phyloP scores from a whole-genome alignment of 2,329 filamentous ascomycete genomes.

The Ceratocystis cubensis region DNA sequence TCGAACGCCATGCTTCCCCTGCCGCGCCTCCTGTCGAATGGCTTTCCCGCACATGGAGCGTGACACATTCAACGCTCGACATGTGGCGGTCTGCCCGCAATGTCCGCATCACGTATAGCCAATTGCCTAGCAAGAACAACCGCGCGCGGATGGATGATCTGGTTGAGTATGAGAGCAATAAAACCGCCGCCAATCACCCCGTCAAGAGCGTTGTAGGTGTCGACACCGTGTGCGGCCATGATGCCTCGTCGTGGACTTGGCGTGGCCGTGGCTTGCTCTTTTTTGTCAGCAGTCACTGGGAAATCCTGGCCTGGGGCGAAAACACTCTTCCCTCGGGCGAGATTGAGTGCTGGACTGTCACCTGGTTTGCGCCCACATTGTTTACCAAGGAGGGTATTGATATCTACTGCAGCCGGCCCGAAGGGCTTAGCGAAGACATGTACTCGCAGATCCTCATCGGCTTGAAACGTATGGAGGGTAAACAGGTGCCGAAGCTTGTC shows the following conservation, averaged over 20 bases:
- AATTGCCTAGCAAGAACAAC: constrained; percentile 35
- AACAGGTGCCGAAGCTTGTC: constrained; percentile 41
- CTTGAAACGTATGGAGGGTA: constrained; percentile 36
- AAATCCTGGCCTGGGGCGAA: constrained; percentile 65
- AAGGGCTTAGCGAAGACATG: constrained; percentile 47
- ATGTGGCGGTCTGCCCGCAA: constrained; percentile 76
- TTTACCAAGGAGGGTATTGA: constrained; percentile 77
- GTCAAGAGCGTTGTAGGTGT: constrained; percentile 52
- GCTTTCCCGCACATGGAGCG: constrained; percentile 56
- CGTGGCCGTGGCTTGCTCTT: constrained; percentile 61
- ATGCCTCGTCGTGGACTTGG: constrained; percentile 54
- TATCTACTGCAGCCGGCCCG: constrained; percentile 54
- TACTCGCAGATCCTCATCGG: constrained; percentile 43
- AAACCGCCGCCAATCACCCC: constrained; percentile 32
- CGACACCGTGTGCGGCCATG: constrained; percentile 37
- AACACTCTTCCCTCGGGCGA: constrained; percentile 30
- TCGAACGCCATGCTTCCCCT: constrained; percentile 15
- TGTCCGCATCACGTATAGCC: constrained; percentile 63
- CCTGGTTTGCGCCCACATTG: constrained; percentile 70
- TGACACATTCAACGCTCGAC: constrained; percentile 61
- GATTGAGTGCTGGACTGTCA: constrained; percentile 59
- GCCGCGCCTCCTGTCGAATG: constrained; percentile 40
- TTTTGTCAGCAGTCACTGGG: constrained; percentile 66
- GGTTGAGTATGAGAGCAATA: constrained; percentile 53
- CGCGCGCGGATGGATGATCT: constrained; percentile 51